A percentile compares a stretch with the other conserved stretches of the same genome.
phyloP scores from a whole-genome alignment of 192 early-diverging fungal species.

The Backusella mclennaniae region DNA sequence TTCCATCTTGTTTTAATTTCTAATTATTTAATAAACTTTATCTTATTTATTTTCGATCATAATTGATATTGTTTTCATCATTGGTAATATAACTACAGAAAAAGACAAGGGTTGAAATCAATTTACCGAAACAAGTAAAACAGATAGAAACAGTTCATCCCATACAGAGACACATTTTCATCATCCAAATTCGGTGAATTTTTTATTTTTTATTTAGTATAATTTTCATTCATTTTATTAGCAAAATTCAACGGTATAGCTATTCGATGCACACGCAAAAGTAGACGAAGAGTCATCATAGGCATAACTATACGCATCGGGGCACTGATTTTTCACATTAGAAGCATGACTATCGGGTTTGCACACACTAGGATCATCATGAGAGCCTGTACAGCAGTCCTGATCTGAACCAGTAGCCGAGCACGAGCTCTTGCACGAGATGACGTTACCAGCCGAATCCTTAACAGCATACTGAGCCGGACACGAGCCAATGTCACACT shows the following conservation, averaged over 20 bases:
- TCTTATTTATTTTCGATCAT: neutral
- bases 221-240: neutral
- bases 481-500: slow-evolving; percentile 16
- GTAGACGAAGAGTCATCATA: slow-evolving; percentile 38
- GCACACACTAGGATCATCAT: slow-evolving; percentile 9
- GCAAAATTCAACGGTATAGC: slow-evolving; percentile 21
- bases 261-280: neutral
- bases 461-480: slow-evolving; percentile 14
- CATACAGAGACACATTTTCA: neutral
- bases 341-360: neutral
- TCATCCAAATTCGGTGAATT: neutral
- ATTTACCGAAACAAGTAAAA: neutral
- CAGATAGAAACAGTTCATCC: neutral
- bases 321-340: slow-evolving; percentile 18
- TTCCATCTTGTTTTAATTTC: neutral
- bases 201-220: neutral
- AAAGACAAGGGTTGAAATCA: neutral
- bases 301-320: slow-evolving; percentile 32
- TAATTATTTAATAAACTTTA: neutral
- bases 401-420: slow-evolving; percentile 13
- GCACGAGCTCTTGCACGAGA: slow-evolving; percentile 26
- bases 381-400: slow-evolving; percentile 26
- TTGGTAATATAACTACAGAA: neutral
- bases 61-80: neutral
- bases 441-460: slow-evolving; percentile 18